These are phyloP conservation scores for Neofusicoccum parvum DNA, from an alignment of 2,329 filamentous ascomycete species.

Conservation along the genomic window DNA sequence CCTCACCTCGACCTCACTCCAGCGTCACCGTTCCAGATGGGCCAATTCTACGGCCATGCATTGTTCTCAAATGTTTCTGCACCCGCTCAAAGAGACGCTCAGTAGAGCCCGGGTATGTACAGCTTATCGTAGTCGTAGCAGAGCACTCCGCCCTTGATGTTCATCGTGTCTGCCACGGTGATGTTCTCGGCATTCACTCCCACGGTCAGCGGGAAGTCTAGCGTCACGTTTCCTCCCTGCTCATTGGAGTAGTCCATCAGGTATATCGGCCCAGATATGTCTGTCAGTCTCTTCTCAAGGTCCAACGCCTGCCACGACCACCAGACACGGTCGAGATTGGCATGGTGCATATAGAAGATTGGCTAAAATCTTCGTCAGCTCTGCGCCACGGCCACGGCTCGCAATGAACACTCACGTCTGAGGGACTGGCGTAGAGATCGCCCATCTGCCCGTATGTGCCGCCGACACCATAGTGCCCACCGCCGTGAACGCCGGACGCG, in stretches of 20 bases:
- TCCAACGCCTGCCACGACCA: slow-evolving; percentile 56
- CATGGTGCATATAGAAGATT: slow-evolving; percentile 44
- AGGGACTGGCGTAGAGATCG: slow-evolving; percentile 7
- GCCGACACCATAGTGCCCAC: slow-evolving; percentile 51
- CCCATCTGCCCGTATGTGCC: slow-evolving; percentile 1
- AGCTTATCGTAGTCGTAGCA: slow-evolving; percentile 21
- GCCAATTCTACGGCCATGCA: too few relatives aligned
- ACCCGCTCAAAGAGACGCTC: background rate
- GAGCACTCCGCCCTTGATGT: slow-evolving; percentile 21
- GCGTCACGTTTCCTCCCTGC: slow-evolving; percentile 13
- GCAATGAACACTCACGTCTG: background rate
- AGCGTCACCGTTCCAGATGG: too few relatives aligned
- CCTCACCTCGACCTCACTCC: too few relatives aligned
- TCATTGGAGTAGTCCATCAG: slow-evolving; percentile 21
- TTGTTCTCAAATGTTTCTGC: background rate
- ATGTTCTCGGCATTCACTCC: slow-evolving; percentile 19
- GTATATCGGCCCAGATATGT: slow-evolving; percentile 24
- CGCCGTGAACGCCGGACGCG: slow-evolving; percentile 48
- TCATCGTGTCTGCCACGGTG: slow-evolving; percentile 19
- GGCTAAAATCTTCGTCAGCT: slow-evolving; percentile 50
- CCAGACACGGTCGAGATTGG: slow-evolving; percentile 51
- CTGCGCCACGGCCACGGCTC: slow-evolving; percentile 40
- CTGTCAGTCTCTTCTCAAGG: slow-evolving; percentile 32
- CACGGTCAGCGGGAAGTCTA: slow-evolving; percentile 14
- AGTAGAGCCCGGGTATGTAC: background rate